Base-by-base conservation (phyloP, 768 basidiomycete genomes). In the Lyophyllum decastes region DNA sequence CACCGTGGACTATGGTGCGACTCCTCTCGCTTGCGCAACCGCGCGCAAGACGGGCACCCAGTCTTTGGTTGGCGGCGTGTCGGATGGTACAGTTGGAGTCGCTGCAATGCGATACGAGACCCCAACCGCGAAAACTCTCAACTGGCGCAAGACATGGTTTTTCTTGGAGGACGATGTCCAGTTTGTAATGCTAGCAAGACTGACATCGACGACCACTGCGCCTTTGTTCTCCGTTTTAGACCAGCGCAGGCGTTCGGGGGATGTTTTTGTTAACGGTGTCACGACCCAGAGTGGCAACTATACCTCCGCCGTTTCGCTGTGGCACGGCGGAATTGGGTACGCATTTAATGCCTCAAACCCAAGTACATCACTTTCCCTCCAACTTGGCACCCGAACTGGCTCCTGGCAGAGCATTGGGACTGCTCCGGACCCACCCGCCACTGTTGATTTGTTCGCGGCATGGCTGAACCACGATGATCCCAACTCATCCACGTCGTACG, bases 111-210 rank as follows among this genome's bases (percentile, higher is more conserved):
- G 81, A 43, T 92, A 84, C 66, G 82, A 81, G 30, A 90, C 89
- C 64, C 88, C 89, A 1, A 54, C 74, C 48, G 88, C 86, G 4
- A 65, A 75, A 17, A 66, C 77, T 10, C 68, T 90, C 44, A 68
- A 75, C 47, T 92, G 81, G 78, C 86, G 87, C 62, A 90, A 90
- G 70, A 78, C 83, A 0, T 89, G 86, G 85, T 89, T 90, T 73
- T 90, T 89, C 80, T 75, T 90, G 33, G 78, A 81, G n/a, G 71
- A 84, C 58, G 84, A 86, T 58, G 73, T 85, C 9, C 86, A 88
- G 62, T 78, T 84, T 56, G 82, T 90, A 59, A 84, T 86, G 79
- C 64, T 89, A 11, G 76, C 84, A 46, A 73, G 71, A 57, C 69
- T 89, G 49, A 66, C 75, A 30, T 82, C 83, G 0, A 73, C 72